phyloP scores from a whole-genome alignment of 2,329 filamentous ascomycete species.

The Aspergillus sp. region DNA sequence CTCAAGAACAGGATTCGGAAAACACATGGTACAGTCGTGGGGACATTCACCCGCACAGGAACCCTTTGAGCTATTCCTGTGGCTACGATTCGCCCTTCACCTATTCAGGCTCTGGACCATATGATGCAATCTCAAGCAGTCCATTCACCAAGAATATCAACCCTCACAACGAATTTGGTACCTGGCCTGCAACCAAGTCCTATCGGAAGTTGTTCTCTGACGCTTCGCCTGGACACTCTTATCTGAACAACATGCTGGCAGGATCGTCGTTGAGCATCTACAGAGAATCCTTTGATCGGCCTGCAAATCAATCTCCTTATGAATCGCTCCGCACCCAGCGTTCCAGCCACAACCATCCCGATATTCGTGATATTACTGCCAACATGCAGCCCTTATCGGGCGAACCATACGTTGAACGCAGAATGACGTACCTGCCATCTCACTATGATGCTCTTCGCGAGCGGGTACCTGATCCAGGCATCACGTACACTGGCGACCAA shows the following conservation, averaged over 20 bases:
- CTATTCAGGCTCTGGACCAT: constrained; percentile 1
- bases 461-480: not conserved
- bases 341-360: not conserved
- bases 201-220: not conserved
- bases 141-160: constrained; percentile 3
- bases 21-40: constrained; percentile 8
- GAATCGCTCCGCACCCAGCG: constrained; percentile 3
- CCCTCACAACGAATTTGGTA: constrained; percentile 1
- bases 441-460: not conserved
- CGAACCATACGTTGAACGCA: not conserved
- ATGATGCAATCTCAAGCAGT: constrained; percentile 5
- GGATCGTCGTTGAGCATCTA: constrained; percentile 9
- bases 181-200: constrained; percentile 1
- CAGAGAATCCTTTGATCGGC: constrained; percentile 10
- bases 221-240: not conserved
- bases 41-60: constrained; percentile 9
- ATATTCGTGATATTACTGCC: not conserved
- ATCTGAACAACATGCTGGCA: not conserved
- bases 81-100: constrained; percentile 2
- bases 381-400: not conserved
- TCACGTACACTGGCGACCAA: too few species aligned
- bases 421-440: not conserved
- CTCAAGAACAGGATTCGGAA: not conserved
- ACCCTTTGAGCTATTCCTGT: constrained; percentile 19
- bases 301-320: constrained; percentile 12